A percentile compares a stretch with the other conserved stretches of the same genome.
Conservation (phyloP, 148 eudicot genomes). For the Arctostaphylos glauca region DNA sequence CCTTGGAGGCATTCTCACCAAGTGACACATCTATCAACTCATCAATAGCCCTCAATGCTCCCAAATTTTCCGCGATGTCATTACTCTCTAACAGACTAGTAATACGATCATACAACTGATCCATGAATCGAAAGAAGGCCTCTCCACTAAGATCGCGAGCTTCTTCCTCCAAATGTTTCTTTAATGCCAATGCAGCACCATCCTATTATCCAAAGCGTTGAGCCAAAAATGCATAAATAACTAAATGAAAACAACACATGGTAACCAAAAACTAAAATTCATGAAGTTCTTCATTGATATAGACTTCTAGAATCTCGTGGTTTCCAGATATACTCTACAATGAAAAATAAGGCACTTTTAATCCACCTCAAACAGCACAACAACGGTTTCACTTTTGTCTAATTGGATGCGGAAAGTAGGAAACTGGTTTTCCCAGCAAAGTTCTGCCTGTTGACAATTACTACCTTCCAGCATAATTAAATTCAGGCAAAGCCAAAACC, state of each 20-base stretch:
- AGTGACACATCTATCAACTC: slow-evolving; percentile 82
- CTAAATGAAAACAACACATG: neutral
- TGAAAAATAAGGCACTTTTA: neutral
- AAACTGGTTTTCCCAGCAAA: neutral
- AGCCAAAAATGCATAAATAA: neutral
- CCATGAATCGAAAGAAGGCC: slow-evolving; percentile 92
- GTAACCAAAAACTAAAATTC: neutral
- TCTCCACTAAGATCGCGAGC: slow-evolving; percentile 85
- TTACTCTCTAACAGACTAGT: slow-evolving; percentile 70
- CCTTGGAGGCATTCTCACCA: slow-evolving; percentile 90
- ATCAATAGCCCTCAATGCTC: slow-evolving; percentile 90
- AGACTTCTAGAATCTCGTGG: neutral
- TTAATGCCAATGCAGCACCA: slow-evolving; percentile 77
- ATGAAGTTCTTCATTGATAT: neutral
- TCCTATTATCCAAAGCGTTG: slow-evolving; percentile 43
- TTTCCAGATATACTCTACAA: neutral
- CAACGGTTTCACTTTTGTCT: neutral
- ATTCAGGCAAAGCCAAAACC: neutral
- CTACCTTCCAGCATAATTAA: neutral
- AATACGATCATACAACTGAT: slow-evolving; percentile 81
- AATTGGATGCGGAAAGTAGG: neutral
- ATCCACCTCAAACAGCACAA: neutral
- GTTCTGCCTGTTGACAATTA: neutral
- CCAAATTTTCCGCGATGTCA: slow-evolving; percentile 84
- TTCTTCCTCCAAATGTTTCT: slow-evolving; percentile 83